Base-by-base conservation (phyloP, 208 protist genomes). In the Porcisia deanei region DNA sequence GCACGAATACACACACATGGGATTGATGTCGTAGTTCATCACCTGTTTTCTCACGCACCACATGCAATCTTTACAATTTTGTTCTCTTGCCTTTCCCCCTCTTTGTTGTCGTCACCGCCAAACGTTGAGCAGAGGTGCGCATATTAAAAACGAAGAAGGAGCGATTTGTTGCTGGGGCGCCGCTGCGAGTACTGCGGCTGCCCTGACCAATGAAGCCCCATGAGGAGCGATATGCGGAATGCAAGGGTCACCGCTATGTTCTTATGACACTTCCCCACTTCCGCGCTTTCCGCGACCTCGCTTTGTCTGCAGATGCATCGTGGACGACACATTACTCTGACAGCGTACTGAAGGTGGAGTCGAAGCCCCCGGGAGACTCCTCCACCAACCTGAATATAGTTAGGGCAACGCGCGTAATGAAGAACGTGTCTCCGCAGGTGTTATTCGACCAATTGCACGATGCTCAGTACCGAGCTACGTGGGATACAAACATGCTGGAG, bases 371-470 rank as follows among this genome's bases (percentile, higher is more conserved):
- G 0, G 70, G 41, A 1, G 91, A 91, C 57, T 52, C 71, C 30
- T 83, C 86, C 3, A 91, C 84, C 3, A 72, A 55, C 4, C 80
- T 97, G 22, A 94, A 96, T 60, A 94, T 97, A 55, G 88, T 96
- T 52, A 88, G 92, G 10, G 90, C 88, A 5, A 77, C 80, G 0
- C 83, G 89, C 12, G 79, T 93, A 18, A 96, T 97, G 91, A n/a
- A 58, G 53, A 79, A 77, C 0, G 84, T 96, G 55, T 80, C 91
- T 7, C 89, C 89, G 12, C 54, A 83, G 49, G 87, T 93, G 54
- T 55, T 98, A 22, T 98, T 97, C 77, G 84, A 98, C 52, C 88
- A 90, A 55, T 79, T 98, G 47, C 94, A 98, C 74, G 94, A 98
- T 71, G 85, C 94, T 0, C 68, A 87, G 18, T 98, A 97, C 73